Conservation (phyloP, 2,329 filamentous ascomycete species). For the Cladosporium phlei region DNA sequence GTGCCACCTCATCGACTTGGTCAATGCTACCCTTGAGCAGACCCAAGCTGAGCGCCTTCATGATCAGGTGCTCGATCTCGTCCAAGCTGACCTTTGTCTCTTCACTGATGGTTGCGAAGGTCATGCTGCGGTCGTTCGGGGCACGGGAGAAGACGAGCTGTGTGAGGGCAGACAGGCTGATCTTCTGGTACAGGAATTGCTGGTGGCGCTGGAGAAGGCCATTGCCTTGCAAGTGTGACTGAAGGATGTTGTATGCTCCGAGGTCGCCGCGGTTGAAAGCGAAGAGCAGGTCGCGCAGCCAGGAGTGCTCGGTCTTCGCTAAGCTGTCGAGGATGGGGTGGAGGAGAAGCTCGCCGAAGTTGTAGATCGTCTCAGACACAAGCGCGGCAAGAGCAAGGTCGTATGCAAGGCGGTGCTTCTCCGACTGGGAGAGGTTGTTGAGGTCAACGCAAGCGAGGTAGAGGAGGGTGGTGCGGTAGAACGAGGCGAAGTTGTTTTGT, state of each 20-base stretch:
- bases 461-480: constrained; percentile 95
- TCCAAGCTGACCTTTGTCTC: constrained; percentile 89
- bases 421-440: constrained; percentile 63
- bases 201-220: constrained; percentile 73
- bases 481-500: constrained; percentile 88
- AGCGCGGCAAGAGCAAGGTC: constrained; percentile 89
- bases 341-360: constrained; percentile 97
- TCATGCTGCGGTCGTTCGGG: constrained; percentile 91
- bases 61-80: constrained; percentile 96
- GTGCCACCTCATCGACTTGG: constrained; percentile 87
- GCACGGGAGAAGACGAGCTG: constrained; percentile 94
- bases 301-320: constrained; percentile 67
- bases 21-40: constrained; percentile 89
- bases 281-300: constrained; percentile 93
- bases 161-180: constrained; percentile 90
- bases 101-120: constrained; percentile 77
- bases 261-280: constrained; percentile 97
- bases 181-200: constrained; percentile 90
- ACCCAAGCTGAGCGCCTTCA: constrained; percentile 96
- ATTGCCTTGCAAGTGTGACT: constrained; percentile 66
- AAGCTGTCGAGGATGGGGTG: constrained; percentile 92
- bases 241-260: constrained; percentile 76
- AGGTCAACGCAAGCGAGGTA: constrained; percentile 96
- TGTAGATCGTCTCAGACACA: constrained; percentile 94
- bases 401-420: constrained; percentile 80